Evolutionary conservation across 768 basidiomycete genomes (phyloP).

Genomic region (Pisolithus albus): DNA sequence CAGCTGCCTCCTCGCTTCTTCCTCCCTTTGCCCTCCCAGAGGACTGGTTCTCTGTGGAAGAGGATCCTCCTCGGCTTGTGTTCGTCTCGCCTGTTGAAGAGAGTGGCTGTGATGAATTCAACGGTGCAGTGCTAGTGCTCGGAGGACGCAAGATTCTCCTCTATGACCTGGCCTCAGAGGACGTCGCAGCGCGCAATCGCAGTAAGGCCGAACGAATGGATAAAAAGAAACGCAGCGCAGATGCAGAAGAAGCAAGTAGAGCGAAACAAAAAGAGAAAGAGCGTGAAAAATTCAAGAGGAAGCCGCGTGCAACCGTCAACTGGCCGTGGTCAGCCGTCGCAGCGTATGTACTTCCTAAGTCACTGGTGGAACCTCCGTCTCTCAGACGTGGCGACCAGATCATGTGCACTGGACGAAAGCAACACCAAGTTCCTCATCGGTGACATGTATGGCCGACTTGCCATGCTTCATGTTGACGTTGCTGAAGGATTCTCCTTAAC

Average conservation of each 20-base stretch:
- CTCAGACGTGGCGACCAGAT: conserved; percentile 29
- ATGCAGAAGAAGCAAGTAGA: conserved; percentile 34
- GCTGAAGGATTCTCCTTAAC: conserved; percentile 35
- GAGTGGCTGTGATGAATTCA: conserved; percentile 29
- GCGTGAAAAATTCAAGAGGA: conserved; percentile 46
- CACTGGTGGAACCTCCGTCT: not conserved
- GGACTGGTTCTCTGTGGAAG: conserved; percentile 35
- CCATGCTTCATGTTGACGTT: conserved; percentile 51
- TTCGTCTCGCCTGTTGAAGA: conserved; percentile 21
- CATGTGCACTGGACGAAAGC: conserved; percentile 43
- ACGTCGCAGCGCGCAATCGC: conserved; percentile 44
- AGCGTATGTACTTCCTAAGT: conserved; percentile 41
- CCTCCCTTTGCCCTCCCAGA: conserved; percentile 48
- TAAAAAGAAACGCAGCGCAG: conserved; percentile 41
- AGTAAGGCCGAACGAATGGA: conserved; percentile 51
- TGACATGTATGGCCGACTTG: conserved; percentile 65
- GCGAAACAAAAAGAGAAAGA: conserved; percentile 54
- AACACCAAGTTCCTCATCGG: conserved; percentile 52
- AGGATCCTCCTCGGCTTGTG: conserved; percentile 37
- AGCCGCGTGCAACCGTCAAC: conserved; percentile 47
- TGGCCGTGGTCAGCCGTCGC: conserved; percentile 76
- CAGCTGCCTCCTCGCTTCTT: conserved; percentile 42
- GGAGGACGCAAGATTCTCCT: conserved; percentile 62
- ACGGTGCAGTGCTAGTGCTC: conserved; percentile 66
- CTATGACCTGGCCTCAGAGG: conserved; percentile 47